Evolutionary conservation across 2,329 filamentous ascomycete species (phyloP).

Genomic region (Dactylella cylindrospora): DNA sequence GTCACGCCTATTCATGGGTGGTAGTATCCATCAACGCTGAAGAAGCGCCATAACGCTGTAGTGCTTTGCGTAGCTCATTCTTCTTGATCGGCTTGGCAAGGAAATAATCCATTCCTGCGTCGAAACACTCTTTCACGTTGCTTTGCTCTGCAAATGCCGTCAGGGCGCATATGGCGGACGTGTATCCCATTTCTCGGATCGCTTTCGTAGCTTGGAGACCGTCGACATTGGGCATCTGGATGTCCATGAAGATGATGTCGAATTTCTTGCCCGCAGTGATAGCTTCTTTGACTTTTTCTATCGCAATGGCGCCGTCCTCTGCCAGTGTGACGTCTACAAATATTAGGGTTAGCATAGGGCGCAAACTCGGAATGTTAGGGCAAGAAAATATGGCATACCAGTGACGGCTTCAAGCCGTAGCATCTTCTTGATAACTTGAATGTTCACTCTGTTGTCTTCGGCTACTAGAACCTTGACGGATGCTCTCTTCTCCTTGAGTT

Average conservation of each 20-base stretch:
- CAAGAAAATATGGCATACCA: slow-evolving; percentile 7
- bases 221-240: slow-evolving; percentile 92
- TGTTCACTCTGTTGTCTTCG: slow-evolving; percentile 70
- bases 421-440: slow-evolving; percentile 65
- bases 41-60: slow-evolving; percentile 46
- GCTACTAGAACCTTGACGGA: slow-evolving; percentile 71
- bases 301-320: slow-evolving; percentile 81
- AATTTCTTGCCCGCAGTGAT: slow-evolving; percentile 74
- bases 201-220: slow-evolving; percentile 81
- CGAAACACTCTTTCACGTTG: slow-evolving; percentile 82
- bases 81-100: slow-evolving; percentile 61
- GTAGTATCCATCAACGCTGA: slow-evolving; percentile 16
- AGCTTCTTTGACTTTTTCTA: slow-evolving; percentile 77
- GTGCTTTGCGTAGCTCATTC: slow-evolving; percentile 46
- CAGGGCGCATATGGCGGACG: slow-evolving; percentile 82
- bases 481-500: slow-evolving; percentile 31
- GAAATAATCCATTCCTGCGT: slow-evolving; percentile 91
- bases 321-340: slow-evolving; percentile 75
- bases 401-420: slow-evolving; percentile 58
- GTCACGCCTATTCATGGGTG: too few species aligned
- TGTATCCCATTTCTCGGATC: slow-evolving; percentile 83
- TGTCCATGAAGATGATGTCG: slow-evolving; percentile 92
- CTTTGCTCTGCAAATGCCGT: slow-evolving; percentile 89
- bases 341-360: neutral
- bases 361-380: neutral